Percentiles rank a stretch among this genome's conserved stretches.
phyloP scores from a whole-genome alignment of 495 filamentous ascomycete species.

The Letharia columbiana region DNA sequence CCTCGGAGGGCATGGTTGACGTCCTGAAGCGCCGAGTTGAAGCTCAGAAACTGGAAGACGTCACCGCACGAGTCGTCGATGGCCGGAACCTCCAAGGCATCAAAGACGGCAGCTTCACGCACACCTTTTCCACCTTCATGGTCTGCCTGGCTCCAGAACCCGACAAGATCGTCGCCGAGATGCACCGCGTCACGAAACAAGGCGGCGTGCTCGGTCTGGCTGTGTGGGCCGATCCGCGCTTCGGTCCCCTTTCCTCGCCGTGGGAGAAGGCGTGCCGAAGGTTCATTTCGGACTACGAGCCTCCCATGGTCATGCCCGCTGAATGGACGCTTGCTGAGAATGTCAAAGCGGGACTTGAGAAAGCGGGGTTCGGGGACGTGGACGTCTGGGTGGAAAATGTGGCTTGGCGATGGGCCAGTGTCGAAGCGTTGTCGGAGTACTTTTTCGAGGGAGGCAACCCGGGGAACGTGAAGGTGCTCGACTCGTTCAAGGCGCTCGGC shows the following conservation, averaged over 20 bases:
- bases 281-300: conserved; percentile 3
- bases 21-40: not conserved
- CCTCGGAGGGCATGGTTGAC: conserved; percentile 14
- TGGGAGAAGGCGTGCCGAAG: conserved; percentile 11
- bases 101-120: conserved; percentile 3
- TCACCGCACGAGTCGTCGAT: conserved; percentile 8
- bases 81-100: conserved; percentile 1
- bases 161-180: conserved; percentile 10
- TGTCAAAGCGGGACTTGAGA: not conserved
- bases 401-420: conserved; percentile 1
- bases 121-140: conserved; percentile 17
- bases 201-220: conserved; percentile 12
- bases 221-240: conserved; percentile 13
- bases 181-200: conserved; percentile 11
- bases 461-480: not conserved
- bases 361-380: conserved; percentile 15
- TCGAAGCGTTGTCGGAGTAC: not conserved
- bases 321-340: conserved; percentile 12
- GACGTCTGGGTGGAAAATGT: not conserved
- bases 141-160: conserved; percentile 17
- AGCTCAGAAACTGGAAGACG: conserved; percentile 2
- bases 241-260: not conserved
- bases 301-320: conserved; percentile 5
- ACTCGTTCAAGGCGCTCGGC: not conserved
- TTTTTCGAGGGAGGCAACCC: conserved; percentile 14